phyloP scores from a whole-genome alignment of 192 early-diverging fungal species.

The Coemansia sp. region DNA sequence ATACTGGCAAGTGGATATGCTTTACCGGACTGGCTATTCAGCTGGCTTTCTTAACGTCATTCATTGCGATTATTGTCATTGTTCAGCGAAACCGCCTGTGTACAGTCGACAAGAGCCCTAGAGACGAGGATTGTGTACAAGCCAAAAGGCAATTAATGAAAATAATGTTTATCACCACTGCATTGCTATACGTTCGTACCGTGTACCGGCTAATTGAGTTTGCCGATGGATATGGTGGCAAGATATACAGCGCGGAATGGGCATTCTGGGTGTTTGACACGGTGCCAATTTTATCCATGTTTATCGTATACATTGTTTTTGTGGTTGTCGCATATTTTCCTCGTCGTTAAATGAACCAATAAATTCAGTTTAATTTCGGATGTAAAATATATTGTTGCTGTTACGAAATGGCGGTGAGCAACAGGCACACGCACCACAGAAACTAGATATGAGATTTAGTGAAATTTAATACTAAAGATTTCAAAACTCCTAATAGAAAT shows the following conservation, averaged over 20 bases:
- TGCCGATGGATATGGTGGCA: slow-evolving; percentile 30
- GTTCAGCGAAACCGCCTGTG: slow-evolving; percentile 15
- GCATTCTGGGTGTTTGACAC: slow-evolving; percentile 52
- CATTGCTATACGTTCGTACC: slow-evolving; percentile 26
- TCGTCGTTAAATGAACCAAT: background rate
- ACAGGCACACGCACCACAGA: too few species aligned
- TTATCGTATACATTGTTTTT: slow-evolving; percentile 13
- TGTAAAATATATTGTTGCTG: too few species aligned
- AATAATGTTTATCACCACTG: slow-evolving; percentile 27
- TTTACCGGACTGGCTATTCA: slow-evolving; percentile 33
- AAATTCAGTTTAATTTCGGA: too few species aligned
- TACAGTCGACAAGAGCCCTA: slow-evolving; percentile 7
- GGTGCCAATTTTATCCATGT: slow-evolving; percentile 22
- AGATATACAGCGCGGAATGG: slow-evolving; percentile 40
- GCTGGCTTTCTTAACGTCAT: slow-evolving; percentile 26
- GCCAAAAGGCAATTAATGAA: slow-evolving; percentile 21
- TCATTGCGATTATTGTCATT: slow-evolving; percentile 9
- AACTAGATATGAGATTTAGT: too few species aligned
- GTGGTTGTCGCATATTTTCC: background rate
- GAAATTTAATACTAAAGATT: too few species aligned
- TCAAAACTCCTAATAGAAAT: too few species aligned
- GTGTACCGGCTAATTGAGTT: slow-evolving; percentile 45
- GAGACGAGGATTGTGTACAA: background rate
- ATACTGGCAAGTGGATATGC: slow-evolving; percentile 26
- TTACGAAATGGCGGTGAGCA: too few species aligned